Percentiles rank a stretch among this genome's conserved stretches.
Evolutionary conservation across 441 rosid species (phyloP).

Genomic region (Adansonia gregorii): DNA sequence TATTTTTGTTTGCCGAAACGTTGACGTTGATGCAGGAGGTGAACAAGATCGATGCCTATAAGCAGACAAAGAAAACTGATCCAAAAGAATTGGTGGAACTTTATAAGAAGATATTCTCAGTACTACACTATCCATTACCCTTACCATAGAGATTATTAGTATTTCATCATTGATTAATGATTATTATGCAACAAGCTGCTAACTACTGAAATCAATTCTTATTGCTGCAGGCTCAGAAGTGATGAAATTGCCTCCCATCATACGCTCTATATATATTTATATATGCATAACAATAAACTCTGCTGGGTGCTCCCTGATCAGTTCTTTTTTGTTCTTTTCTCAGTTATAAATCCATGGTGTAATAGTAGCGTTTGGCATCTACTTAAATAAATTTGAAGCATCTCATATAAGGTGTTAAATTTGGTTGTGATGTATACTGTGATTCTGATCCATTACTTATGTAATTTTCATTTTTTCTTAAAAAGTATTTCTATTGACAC

Average conservation of each 20-base stretch:
- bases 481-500: no score
- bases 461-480: no score
- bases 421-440: not conserved
- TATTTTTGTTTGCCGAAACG: not conserved
- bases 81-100: conserved; percentile 48
- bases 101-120: conserved; percentile 55
- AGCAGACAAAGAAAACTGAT: conserved; percentile 58
- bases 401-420: not conserved
- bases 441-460: no score
- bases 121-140: conserved; percentile 23
- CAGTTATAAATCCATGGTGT: not conserved
- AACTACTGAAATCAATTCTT: not conserved
- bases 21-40: conserved; percentile 52
- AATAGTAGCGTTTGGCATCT: not conserved
- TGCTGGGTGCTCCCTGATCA: not conserved
- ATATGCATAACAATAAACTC: not conserved
- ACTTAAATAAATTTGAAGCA: not conserved
- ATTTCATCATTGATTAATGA: not conserved
- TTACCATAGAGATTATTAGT: not conserved
- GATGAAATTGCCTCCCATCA: conserved; percentile 6
- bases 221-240: conserved; percentile 20
- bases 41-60: conserved; percentile 74
- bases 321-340: not conserved
- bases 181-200: not conserved
- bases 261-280: not conserved